Evolutionary conservation across 1,284 basidiomycete genomes (phyloP).

Genomic region (Calocybe gambosa): DNA sequence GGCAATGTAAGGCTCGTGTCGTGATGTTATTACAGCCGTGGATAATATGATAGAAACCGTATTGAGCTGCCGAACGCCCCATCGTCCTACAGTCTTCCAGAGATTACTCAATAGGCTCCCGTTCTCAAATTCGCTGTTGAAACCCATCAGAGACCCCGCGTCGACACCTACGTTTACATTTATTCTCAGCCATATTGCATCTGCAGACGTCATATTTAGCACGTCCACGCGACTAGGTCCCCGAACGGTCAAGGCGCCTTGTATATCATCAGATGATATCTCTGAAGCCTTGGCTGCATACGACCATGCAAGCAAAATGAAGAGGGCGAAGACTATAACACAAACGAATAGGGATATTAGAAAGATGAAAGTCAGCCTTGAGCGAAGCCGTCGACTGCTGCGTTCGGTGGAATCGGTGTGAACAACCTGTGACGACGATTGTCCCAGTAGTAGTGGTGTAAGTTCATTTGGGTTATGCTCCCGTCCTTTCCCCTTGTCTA

Average conservation of each 20-base stretch:
- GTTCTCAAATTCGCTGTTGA: conserved; percentile 39
- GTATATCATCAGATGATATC: conserved; percentile 51
- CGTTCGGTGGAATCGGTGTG: conserved; percentile 9
- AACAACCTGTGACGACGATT: conserved; percentile 14
- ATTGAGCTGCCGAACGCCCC: conserved; percentile 52
- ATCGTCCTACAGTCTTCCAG: conserved; percentile 63
- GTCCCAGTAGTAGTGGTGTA: conserved; percentile 35
- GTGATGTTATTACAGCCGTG: conserved; percentile 41
- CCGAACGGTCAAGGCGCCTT: conserved; percentile 46
- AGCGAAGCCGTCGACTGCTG: conserved; percentile 32
- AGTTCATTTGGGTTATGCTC: conserved; percentile 35
- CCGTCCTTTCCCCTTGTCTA: conserved; percentile 41
- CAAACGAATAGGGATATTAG: conserved; percentile 33
- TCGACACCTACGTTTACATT: conserved; percentile 57
- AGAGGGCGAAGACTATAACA: conserved; percentile 35
- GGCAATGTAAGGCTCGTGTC: conserved; percentile 29
- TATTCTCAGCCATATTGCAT: conserved; percentile 53
- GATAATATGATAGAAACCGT: conserved; percentile 50
- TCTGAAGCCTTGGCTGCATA: conserved; percentile 52
- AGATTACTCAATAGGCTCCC: conserved; percentile 31
- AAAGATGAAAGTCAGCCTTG: conserved; percentile 44
- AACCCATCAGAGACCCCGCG: conserved; percentile 53
- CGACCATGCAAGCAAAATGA: conserved; percentile 52
- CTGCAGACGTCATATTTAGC: conserved; percentile 52
- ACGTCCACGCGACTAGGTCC: conserved; percentile 60